A percentile compares a stretch with the other conserved stretches of the same genome.
Evolutionary conservation across 805 yeast species (phyloP).

Genomic region (Suhomyces tanzawaensis): DNA sequence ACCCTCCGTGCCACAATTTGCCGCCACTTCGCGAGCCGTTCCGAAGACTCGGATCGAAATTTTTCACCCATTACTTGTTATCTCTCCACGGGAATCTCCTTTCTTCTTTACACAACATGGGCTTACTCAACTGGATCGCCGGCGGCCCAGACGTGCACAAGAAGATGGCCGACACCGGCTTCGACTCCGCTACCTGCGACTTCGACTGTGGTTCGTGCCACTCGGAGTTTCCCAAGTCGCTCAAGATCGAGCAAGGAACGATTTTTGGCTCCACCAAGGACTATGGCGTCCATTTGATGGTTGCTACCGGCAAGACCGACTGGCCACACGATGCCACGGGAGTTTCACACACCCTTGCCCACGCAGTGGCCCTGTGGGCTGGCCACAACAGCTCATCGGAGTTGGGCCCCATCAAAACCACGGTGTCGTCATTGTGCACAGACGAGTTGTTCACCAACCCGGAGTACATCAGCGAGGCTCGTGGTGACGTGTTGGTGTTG

Average conservation of each 20-base stretch:
- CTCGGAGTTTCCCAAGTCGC: slow-evolving; percentile 49
- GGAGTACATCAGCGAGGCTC: slow-evolving; percentile 39
- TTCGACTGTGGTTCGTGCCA: slow-evolving; percentile 56
- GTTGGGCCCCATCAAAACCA: slow-evolving; percentile 43
- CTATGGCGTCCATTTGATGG: slow-evolving; percentile 67
- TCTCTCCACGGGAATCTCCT: no score
- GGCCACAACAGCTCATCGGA: slow-evolving; percentile 15
- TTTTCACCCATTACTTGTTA: no score
- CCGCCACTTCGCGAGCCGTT: no score
- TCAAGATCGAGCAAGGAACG: slow-evolving; percentile 41
- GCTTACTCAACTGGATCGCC: not conserved
- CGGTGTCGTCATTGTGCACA: slow-evolving; percentile 54
- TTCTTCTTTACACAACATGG: no score
- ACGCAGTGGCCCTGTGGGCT: slow-evolving; percentile 42
- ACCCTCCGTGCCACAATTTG: no score
- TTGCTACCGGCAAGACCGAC: slow-evolving; percentile 81
- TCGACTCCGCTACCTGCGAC: slow-evolving; percentile 45
- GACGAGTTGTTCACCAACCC: slow-evolving; percentile 40
- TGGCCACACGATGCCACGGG: slow-evolving; percentile 79
- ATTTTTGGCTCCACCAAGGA: slow-evolving; percentile 64
- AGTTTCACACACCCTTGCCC: slow-evolving; percentile 42
- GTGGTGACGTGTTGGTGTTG: slow-evolving; percentile 62
- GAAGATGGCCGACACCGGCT: slow-evolving; percentile 14
- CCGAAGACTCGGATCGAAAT: no score
- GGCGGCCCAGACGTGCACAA: not conserved